Evolutionary conservation across 2,329 filamentous ascomycete genomes (phyloP).

Genomic region (Ceratocystiopsis minuta): DNA sequence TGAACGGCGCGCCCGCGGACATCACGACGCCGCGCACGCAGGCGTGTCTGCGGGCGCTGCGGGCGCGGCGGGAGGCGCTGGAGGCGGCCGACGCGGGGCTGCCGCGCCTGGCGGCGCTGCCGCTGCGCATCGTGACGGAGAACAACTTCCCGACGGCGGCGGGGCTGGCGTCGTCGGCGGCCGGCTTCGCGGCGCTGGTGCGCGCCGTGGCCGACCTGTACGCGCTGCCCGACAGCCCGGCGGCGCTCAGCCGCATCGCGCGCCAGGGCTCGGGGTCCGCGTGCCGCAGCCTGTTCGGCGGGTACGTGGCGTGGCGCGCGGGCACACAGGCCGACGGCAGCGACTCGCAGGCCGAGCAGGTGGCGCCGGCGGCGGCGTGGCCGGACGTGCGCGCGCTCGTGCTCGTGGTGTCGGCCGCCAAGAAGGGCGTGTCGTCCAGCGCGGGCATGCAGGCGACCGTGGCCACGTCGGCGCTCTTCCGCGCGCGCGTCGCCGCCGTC

Average conservation of each 20-base stretch:
- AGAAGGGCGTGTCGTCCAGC: constrained; percentile 88
- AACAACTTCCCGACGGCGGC: constrained; percentile 99
- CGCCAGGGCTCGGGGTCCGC: constrained; percentile 89
- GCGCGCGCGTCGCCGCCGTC: constrained; percentile 52
- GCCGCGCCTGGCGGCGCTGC: constrained; percentile 61
- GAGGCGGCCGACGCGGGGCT: constrained; percentile 55
- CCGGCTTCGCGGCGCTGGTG: constrained; percentile 53
- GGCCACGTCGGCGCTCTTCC: constrained; percentile 74
- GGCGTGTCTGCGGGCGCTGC: constrained; percentile 78
- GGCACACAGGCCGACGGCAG: constrained; percentile 59
- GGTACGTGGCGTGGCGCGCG: constrained; percentile 88
- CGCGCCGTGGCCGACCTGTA: constrained; percentile 86
- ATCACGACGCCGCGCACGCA: constrained; percentile 81
- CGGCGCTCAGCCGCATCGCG: constrained; percentile 74
- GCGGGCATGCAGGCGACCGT: constrained; percentile 96
- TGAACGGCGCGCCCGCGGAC: constrained; percentile 72
- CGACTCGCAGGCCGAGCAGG: constrained; percentile 75
- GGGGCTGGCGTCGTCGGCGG: constrained; percentile 59
- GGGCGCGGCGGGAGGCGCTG: constrained; percentile 55
- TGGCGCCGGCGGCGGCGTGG: constrained; percentile 83
- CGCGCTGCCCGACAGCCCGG: constrained; percentile 60
- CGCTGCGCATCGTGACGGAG: constrained; percentile 76
- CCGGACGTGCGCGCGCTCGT: constrained; percentile 85
- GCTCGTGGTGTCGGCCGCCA: constrained; percentile 78
- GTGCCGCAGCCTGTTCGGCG: constrained; percentile 82